A percentile compares a stretch with the other conserved stretches of the same genome.
These are phyloP conservation scores for Taiozyma sp. DNA, from an alignment of 1,139 yeast genomes.

Conservation along the genomic window DNA sequence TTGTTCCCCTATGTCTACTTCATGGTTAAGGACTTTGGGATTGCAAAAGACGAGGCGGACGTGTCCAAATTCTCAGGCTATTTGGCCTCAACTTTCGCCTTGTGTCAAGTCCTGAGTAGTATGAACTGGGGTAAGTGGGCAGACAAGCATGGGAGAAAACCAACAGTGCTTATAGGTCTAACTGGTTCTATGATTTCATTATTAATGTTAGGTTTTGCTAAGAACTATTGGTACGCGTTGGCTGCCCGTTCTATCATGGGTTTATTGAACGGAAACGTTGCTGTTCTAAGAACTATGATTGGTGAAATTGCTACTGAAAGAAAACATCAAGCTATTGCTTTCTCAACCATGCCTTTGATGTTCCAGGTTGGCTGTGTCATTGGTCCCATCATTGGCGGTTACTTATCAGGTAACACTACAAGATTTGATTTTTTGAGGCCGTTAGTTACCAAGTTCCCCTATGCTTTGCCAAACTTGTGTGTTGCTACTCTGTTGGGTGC, in stretches of 20 bases:
- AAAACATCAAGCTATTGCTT: constrained; percentile 56
- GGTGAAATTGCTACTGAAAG: constrained; percentile 55
- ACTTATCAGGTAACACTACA: constrained; percentile 31
- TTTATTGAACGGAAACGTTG: constrained; percentile 54
- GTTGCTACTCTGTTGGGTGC: constrained; percentile 37
- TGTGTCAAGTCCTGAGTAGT: constrained; percentile 48
- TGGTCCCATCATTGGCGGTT: constrained; percentile 56
- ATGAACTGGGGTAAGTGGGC: constrained; percentile 55
- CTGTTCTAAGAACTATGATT: constrained; percentile 52
- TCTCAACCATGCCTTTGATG: constrained; percentile 52
- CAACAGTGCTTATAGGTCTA: constrained; percentile 45
- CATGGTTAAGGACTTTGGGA: constrained; percentile 53
- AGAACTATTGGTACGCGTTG: constrained; percentile 45
- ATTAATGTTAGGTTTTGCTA: constrained; percentile 48
- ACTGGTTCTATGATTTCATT: constrained; percentile 44
- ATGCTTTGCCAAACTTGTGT: constrained; percentile 54
- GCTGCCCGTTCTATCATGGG: constrained; percentile 50
- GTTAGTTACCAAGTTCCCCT: constrained; percentile 44
- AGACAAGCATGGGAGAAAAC: constrained; percentile 52
- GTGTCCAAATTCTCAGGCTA: constrained; percentile 56
- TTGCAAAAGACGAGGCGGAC: constrained; percentile 46
- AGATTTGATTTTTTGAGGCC: constrained; percentile 14
- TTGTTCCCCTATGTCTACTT: constrained; percentile 60
- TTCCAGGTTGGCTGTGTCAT: constrained; percentile 55
- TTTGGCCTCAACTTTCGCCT: constrained; percentile 50